Conservation (phyloP, 345 rosid species). For the Firmiana major region DNA sequence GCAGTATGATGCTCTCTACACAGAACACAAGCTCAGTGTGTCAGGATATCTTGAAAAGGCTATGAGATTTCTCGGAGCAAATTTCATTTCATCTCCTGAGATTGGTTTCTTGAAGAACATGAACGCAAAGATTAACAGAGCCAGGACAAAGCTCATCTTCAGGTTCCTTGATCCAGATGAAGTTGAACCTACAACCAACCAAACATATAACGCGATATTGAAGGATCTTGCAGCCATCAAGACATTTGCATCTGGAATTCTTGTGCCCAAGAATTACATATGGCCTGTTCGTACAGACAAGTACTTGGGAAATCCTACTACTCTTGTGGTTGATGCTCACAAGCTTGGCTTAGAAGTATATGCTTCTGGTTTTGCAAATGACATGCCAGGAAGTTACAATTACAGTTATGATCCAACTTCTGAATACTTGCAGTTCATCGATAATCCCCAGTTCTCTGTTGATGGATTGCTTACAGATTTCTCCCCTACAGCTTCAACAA, state of each 20-base stretch:
- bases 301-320: constrained; percentile 53
- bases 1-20: constrained; percentile 68
- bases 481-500: constrained; percentile 67
- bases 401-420: constrained; percentile 66
- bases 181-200: constrained; percentile 64
- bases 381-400: constrained; percentile 41
- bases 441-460: constrained; percentile 53
- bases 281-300: constrained; percentile 47
- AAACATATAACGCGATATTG: constrained; percentile 45
- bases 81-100: constrained; percentile 70
- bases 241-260: constrained; percentile 65
- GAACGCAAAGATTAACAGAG: constrained; percentile 35
- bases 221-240: constrained; percentile 52
- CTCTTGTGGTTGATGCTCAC: constrained; percentile 78
- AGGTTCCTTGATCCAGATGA: constrained; percentile 33
- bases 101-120: constrained; percentile 69
- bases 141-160: constrained; percentile 46
- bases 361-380: constrained; percentile 82
- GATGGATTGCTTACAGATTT: constrained; percentile 87
- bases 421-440: constrained; percentile 67
- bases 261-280: constrained; percentile 76
- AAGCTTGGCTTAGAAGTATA: constrained; percentile 62
- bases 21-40: constrained; percentile 51
- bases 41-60: constrained; percentile 30
- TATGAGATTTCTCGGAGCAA: constrained; percentile 13